Conservation (phyloP, 2,329 filamentous ascomycete genomes). For the Penicillium sp. region DNA sequence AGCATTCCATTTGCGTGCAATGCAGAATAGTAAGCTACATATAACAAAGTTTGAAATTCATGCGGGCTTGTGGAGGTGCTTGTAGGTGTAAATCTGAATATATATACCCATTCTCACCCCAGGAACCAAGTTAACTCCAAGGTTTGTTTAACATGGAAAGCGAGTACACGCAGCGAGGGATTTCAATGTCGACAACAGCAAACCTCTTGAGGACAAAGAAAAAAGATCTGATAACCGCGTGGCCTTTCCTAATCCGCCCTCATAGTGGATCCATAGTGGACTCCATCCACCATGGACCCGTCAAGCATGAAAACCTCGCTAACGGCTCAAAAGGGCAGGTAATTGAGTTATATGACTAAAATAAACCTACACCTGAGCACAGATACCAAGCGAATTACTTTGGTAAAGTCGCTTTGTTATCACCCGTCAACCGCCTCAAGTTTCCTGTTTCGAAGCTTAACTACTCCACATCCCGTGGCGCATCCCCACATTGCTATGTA, state of each 20-base stretch:
- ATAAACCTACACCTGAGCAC: neutral
- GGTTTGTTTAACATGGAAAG: too few species aligned
- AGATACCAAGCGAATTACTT: neutral
- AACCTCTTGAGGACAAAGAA: neutral
- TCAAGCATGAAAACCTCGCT: neutral
- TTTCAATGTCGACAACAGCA: neutral
- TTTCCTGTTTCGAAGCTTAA: neutral
- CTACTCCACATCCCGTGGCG: neutral
- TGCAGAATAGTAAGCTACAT: too few species aligned
- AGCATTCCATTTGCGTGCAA: too few species aligned
- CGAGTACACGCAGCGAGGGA: too few species aligned
- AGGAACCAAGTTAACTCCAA: too few species aligned
- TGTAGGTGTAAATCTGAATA: too few species aligned
- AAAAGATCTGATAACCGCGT: constrained; percentile 1
- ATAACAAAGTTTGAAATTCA: too few species aligned
- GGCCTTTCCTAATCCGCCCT: neutral
- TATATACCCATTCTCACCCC: too few species aligned
- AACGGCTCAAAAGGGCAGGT: neutral
- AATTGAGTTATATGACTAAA: neutral
- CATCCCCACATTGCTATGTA: neutral
- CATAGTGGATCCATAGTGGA: neutral
- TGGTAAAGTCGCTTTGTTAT: neutral
- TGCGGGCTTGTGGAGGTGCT: too few species aligned
- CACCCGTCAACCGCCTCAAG: neutral
- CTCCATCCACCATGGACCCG: neutral